Evolutionary conservation across 495 filamentous ascomycete species (phyloP).

Genomic region (Aspergillus affinis): DNA sequence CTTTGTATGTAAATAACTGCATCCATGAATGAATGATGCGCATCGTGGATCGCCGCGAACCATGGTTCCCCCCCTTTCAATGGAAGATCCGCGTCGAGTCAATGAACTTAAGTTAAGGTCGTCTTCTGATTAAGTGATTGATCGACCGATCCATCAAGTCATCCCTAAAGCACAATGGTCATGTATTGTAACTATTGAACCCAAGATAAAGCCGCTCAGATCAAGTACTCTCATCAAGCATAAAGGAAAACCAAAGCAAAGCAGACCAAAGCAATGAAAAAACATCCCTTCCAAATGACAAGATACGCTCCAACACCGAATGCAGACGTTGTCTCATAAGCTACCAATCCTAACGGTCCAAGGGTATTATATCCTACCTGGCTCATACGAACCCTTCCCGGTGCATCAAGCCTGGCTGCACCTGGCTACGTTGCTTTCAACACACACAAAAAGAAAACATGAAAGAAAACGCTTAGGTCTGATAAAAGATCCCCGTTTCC

Average conservation of each 20-base stretch:
- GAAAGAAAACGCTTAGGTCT: slow-evolving; percentile 27
- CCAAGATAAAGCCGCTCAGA: neutral
- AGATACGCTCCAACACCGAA: neutral
- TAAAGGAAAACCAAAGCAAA: neutral
- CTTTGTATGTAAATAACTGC: no score
- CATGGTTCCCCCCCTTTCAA: neutral
- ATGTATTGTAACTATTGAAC: neutral
- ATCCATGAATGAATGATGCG: no score
- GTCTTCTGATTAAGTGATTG: no score
- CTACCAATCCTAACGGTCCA: slow-evolving; percentile 3
- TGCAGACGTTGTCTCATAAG: neutral
- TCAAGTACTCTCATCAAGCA: neutral
- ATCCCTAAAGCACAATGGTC: neutral
- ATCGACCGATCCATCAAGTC: neutral
- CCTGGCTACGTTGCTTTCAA: neutral
- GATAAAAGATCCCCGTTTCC: slow-evolving; percentile 62
- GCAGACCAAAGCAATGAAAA: neutral
- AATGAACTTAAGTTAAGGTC: no score
- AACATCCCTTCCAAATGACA: neutral
- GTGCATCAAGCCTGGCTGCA: neutral
- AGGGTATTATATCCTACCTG: neutral
- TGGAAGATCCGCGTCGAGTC: no score
- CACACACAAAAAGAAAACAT: neutral
- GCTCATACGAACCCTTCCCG: neutral
- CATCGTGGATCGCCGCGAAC: neutral